Conservation (phyloP, 768 basidiomycete genomes). For the Grammothele lineata region DNA sequence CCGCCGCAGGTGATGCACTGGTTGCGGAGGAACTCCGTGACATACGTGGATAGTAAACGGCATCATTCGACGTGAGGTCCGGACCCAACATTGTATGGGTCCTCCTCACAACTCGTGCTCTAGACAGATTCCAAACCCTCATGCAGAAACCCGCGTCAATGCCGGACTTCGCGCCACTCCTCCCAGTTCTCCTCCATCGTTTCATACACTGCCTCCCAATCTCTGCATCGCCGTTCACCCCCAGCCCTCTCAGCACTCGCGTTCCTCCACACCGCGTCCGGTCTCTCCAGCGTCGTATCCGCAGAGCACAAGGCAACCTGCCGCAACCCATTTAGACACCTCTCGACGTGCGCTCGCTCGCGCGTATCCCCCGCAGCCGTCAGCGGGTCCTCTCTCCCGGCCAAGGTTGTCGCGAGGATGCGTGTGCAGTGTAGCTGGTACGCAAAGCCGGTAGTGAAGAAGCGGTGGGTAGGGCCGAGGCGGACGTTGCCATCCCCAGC, state of each 20-base stretch:
- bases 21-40: too few species aligned
- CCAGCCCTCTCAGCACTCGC: not conserved
- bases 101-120: too few species aligned
- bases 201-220: constrained; percentile 10
- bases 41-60: too few species aligned
- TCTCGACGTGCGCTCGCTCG: constrained; percentile 13
- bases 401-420: constrained; percentile 7
- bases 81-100: too few species aligned
- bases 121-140: too few species aligned
- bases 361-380: not conserved
- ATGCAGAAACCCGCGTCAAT: too few species aligned
- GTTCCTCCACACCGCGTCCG: constrained; percentile 1
- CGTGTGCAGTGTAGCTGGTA: constrained; percentile 23
- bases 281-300: constrained; percentile 28
- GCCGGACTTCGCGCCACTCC: too few species aligned
- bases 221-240: constrained; percentile 4
- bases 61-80: too few species aligned
- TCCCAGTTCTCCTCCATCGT: constrained; percentile 8
- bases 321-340: constrained; percentile 31
- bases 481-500: constrained; percentile 21
- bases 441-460: constrained; percentile 23
- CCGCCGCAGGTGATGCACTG: too few species aligned
- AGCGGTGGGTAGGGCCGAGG: constrained; percentile 24
- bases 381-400: constrained; percentile 2
- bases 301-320: constrained; percentile 29